Evolutionary conservation across 257 asterid species (phyloP), one percentile per base, ranked within the genome.

Genomic region (Solanum bulbocastanum): DNA sequence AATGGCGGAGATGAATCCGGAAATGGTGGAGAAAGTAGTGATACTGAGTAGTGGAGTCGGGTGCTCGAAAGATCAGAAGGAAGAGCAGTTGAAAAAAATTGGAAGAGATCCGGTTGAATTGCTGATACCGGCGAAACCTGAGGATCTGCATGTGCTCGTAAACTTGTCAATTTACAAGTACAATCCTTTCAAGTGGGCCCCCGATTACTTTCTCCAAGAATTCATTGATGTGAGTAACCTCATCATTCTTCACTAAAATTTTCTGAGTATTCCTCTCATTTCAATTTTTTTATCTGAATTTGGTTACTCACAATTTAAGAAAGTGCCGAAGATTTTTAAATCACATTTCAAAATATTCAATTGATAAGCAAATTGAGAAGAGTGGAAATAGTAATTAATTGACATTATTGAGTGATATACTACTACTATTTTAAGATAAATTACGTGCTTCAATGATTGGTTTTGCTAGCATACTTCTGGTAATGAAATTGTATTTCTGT

Each of bases 1-100:
- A 44, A 88, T 94, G 95, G 96, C 98, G 14, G 93, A 89, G 89
- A 90, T 90, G 87, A 73, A 88, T 13, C 93, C 94, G 5, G 93
- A 92, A 78, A 79, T 82, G 87, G 93, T 94, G 90, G 96, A 95
- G 91, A 95, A 93, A 91, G 84, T 93, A 84, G 98, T 93, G 90
- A 93, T 94, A 65, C 93, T 92, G 76, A 94, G 96, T 27, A 93
- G 96, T 35, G 98, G 96, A 84, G 90, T 94, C 2, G 92, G 90
- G 27, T 92, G 94, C 85, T 86, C 92, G 27, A 91, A 88, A 88
- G 93, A 89, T 30, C 92, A 90, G 89, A 91, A 93, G 86, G 71
- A 35, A 83, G 92, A 90, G 87, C 95, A 92, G 88, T 56, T 93
- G 68, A 86, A 88, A 2, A 92, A 22, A n/a, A 75, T 94, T 25